phyloP scores from a whole-genome alignment of 495 filamentous ascomycete species.

The Annulohypoxylon bovei region DNA sequence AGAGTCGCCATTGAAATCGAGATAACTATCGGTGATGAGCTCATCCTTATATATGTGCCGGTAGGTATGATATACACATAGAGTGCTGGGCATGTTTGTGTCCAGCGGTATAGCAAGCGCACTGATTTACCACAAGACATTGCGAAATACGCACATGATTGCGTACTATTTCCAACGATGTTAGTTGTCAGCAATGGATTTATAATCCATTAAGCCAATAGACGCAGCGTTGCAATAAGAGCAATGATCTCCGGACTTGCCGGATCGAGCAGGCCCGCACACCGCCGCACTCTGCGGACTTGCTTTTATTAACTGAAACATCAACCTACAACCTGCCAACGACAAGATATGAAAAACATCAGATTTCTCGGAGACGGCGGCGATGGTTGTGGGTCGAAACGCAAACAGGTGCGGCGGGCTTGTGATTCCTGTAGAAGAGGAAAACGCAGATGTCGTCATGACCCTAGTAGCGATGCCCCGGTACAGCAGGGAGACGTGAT shows the following conservation, averaged over 20 bases:
- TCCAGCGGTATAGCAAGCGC: too few relatives aligned
- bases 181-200: neutral
- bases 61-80: neutral
- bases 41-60: neutral
- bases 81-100: neutral
- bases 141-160: neutral
- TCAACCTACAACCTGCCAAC: neutral
- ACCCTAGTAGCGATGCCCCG: neutral
- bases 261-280: conserved; percentile 27
- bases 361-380: conserved; percentile 36
- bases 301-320: neutral
- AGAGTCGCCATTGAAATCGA: neutral
- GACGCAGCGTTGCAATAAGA: neutral
- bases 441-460: conserved; percentile 34
- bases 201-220: neutral
- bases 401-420: conserved; percentile 35
- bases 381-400: conserved; percentile 31
- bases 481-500: neutral
- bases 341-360: conserved; percentile 30
- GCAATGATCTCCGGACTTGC: conserved; percentile 20
- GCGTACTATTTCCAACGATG: neutral
- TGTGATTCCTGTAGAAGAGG: conserved; percentile 41
- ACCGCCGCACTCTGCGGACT: conserved; percentile 18
- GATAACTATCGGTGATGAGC: neutral
- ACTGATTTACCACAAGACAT: neutral